Evolutionary conservation across 129 eudicot genomes (phyloP), one percentile per base, ranked within the genome.

Genomic region (Helianthus tuberosus): DNA sequence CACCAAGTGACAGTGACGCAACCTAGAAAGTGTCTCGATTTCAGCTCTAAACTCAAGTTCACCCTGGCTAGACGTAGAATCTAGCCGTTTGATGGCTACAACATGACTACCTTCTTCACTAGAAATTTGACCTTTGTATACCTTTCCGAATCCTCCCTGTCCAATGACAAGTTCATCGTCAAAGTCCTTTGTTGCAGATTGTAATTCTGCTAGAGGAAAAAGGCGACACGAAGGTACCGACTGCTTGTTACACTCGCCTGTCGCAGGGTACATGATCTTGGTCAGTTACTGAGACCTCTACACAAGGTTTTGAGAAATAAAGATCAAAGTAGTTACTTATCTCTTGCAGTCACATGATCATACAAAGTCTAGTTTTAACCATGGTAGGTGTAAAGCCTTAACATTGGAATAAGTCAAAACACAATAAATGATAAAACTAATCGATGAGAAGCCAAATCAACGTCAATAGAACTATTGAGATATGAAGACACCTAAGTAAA

Each of bases 91-190:
- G 32, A 55, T 55, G 62, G 62, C 62, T 10, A 17, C 62, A 17
- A 16, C 62, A 55, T 55, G 32, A 55, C 1, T 35, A 11, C 32
- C 62, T 17, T 17, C 35, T 55, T 55, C 35, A 55, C 62, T 55
- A 55, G 62, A 55, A 38, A 75, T 52, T 1, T 32, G 4, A 3
- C 83, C 83, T 68, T 64, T 83, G 47, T 83, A 83, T 1, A 83
- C 86, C 14, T 83, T 82, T 4, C 86, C 86, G 25, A 78, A 83
- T 0, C 86, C 86, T 11, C 83, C 86, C 7, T 47, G 35, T 10
- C 83, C 86, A 43, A 83, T 57, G 57, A 78, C 47, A 8, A 78
- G 47, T 36, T 44, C 53, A 8, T 74, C 36, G 38, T 74, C 61
- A 38, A 78, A 83, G 36, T 58, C 39, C 10, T 55, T 55, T 8